phyloP scores from a whole-genome alignment of 306 rosid genomes.

The Datisca glomerata region DNA sequence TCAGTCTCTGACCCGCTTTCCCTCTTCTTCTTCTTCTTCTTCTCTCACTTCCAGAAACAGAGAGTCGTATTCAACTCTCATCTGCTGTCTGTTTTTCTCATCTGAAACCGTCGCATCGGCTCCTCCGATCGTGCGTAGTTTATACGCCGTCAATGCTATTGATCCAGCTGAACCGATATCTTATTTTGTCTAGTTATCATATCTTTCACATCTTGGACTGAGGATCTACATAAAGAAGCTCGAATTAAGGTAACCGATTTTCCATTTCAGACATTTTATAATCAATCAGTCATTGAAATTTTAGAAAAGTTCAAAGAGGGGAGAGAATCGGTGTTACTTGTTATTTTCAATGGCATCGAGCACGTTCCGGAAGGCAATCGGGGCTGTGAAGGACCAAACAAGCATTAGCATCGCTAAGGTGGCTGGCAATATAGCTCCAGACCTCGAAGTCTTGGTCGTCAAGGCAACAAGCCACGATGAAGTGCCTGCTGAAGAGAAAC shows the following conservation, averaged over 20 bases:
- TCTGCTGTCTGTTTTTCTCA: no score
- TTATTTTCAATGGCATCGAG: conserved; percentile 42
- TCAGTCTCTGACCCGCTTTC: not conserved
- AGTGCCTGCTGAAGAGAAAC: conserved; percentile 61
- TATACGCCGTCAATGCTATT: not conserved
- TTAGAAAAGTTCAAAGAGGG: not conserved
- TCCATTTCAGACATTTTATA: not conserved
- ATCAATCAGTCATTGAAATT: not conserved
- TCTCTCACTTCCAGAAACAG: not conserved
- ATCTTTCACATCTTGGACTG: not conserved
- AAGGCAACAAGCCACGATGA: conserved; percentile 80
- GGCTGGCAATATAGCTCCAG: conserved; percentile 68
- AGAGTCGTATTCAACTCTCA: not conserved
- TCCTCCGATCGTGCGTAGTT: not conserved
- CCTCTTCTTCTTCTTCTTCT: not conserved
- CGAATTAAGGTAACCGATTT: not conserved
- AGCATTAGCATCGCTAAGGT: conserved; percentile 87
- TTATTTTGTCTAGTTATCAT: not conserved
- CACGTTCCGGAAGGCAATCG: conserved; percentile 83
- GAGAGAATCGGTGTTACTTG: conserved; percentile 7
- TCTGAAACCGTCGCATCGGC: no score
- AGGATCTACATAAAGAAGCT: not conserved
- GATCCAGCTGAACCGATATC: not conserved
- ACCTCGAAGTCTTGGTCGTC: conserved; percentile 68
- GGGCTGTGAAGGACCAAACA: conserved; percentile 82